Evolutionary conservation across 441 rosid genomes (phyloP).

Genomic region (Eutrema salsugineum): DNA sequence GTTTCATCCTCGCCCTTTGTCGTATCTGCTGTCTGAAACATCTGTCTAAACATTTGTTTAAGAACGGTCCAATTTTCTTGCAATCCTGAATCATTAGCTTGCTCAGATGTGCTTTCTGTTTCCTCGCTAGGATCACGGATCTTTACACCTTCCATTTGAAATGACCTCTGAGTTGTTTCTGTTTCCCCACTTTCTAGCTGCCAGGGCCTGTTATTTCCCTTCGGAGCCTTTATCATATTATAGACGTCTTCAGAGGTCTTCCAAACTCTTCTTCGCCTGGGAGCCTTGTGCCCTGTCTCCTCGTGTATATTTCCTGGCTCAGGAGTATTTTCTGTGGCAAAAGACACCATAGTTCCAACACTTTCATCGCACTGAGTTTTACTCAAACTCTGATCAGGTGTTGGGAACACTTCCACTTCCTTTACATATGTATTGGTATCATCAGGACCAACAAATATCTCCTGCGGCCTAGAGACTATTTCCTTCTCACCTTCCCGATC

Average conservation of each 20-base stretch:
- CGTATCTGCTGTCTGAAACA: constrained; percentile 30
- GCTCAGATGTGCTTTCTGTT: constrained; percentile 33
- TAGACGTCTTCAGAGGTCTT: constrained; percentile 40
- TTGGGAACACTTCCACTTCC: constrained; percentile 26
- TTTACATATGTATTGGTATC: constrained; percentile 9
- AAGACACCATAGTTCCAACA: constrained; percentile 27
- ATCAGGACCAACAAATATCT: constrained; percentile 22
- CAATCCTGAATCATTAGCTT: constrained; percentile 38
- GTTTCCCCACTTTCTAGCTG: constrained; percentile 35
- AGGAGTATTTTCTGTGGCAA: constrained; percentile 7
- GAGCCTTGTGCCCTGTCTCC: constrained; percentile 26
- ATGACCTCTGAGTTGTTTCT: constrained; percentile 26
- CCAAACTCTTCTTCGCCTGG: constrained; percentile 38
- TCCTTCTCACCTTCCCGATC: constrained; percentile 23
- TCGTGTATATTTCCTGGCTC: constrained; percentile 9
- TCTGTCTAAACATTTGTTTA: constrained; percentile 37
- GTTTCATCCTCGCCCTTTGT: constrained; percentile 32
- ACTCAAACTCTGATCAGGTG: constrained; percentile 14
- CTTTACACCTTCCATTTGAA: constrained; percentile 27
- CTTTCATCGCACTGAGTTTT: constrained; percentile 6
- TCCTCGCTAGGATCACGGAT: constrained; percentile 33
- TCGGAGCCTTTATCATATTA: constrained; percentile 35
- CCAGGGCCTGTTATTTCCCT: constrained; percentile 30
- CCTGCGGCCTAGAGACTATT: constrained; percentile 14
- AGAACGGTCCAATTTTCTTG: constrained; percentile 40